These are phyloP conservation scores for Geranomyces michiganensis DNA, from an alignment of 192 early-diverging fungal genomes.

Conservation along the genomic window DNA sequence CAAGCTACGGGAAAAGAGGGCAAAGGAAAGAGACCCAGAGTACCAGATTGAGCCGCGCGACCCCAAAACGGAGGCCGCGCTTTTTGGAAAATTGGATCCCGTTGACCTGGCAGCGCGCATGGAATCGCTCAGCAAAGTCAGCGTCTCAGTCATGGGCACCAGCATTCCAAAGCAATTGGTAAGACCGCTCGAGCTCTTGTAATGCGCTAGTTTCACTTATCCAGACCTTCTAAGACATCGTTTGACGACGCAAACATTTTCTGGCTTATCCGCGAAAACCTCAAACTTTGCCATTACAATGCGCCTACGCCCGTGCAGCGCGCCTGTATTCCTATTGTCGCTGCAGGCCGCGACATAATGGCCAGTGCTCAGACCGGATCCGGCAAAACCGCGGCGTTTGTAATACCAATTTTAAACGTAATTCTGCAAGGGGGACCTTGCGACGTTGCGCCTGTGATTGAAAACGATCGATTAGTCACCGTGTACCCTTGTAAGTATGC, in stretches of 20 bases:
- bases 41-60: constrained; percentile 7
- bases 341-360: constrained; percentile 69
- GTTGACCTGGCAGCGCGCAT: neutral
- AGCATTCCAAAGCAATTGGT: constrained; percentile 1
- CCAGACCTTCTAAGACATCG: neutral
- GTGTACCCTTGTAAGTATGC: constrained; percentile 14
- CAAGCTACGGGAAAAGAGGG: constrained; percentile 1
- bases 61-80: neutral
- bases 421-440: constrained; percentile 20
- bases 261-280: constrained; percentile 13
- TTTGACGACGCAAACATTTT: neutral
- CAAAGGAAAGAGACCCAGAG: constrained; percentile 13
- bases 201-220: neutral
- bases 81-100: constrained; percentile 6
- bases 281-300: constrained; percentile 71
- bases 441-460: constrained; percentile 10
- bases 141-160: neutral
- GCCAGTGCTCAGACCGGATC: constrained; percentile 90
- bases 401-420: constrained; percentile 50
- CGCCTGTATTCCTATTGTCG: constrained; percentile 42
- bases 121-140: constrained; percentile 7
- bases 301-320: constrained; percentile 87
- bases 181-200: neutral
- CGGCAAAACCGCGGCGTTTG: constrained; percentile 89
- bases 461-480: constrained; percentile 1